Evolutionary conservation across 352 stramenopile genomes (phyloP).

Genomic region (Sclerospora graminicola): DNA sequence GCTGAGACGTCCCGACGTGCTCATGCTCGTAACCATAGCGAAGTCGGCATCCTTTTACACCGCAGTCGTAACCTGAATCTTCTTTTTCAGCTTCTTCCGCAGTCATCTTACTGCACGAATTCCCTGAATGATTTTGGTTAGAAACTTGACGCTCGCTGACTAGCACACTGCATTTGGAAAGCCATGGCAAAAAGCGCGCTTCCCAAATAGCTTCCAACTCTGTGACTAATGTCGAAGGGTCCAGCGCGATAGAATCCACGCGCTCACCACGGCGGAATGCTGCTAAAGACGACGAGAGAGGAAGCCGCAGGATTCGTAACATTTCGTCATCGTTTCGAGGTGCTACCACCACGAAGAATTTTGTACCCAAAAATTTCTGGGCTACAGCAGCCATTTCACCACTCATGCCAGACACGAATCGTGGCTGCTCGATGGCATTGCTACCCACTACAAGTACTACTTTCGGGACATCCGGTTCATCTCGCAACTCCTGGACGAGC

Average conservation of each 20-base stretch:
- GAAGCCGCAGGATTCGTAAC: conserved; percentile 29
- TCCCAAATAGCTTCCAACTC: conserved; percentile 38
- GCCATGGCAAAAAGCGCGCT: conserved; percentile 44
- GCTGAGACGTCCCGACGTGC: conserved; percentile 50
- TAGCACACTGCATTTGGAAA: conserved; percentile 50
- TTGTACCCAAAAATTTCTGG: conserved; percentile 38
- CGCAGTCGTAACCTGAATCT: conserved; percentile 41
- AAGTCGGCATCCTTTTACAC: conserved; percentile 45
- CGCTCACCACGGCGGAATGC: conserved; percentile 42
- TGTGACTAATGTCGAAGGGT: conserved; percentile 23
- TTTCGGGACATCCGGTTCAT: conserved; percentile 24
- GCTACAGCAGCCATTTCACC: conserved; percentile 33
- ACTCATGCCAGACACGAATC: conserved; percentile 20
- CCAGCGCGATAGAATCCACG: conserved; percentile 35
- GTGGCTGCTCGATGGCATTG: not conserved
- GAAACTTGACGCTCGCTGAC: conserved; percentile 25
- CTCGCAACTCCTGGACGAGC: conserved; percentile 30
- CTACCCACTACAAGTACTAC: conserved; percentile 30
- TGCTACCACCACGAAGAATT: conserved; percentile 34
- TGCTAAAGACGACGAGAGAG: conserved; percentile 22
- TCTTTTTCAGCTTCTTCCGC: conserved; percentile 20
- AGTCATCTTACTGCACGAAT: conserved; percentile 3
- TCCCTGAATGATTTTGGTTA: not conserved
- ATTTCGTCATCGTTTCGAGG: conserved; percentile 14
- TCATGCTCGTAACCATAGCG: conserved; percentile 61